Base-by-base conservation (phyloP, 2,329 filamentous ascomycete species). In the Arthroderma sp. region DNA sequence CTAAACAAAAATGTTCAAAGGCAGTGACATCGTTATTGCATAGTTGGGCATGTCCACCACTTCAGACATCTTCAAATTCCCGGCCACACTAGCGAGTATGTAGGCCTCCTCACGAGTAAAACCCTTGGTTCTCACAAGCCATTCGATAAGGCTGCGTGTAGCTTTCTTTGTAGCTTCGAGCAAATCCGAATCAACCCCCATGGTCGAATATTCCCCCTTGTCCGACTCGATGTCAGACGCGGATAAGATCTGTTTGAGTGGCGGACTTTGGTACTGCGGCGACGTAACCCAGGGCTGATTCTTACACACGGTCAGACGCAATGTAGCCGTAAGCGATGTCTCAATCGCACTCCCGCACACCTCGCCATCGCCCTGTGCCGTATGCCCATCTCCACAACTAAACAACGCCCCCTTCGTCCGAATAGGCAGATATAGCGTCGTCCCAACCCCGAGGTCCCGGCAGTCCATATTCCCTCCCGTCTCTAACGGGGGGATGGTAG, bases 261-360 rank as follows among this genome's bases (percentile, higher is more conserved):
- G 60, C 15, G 44, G 53, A 1, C 66, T 72, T 44, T 66, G 51
- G 51, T 68, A 72, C 54, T 74, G 71, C 34, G 72, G 72, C 11
- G 66, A 64, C 29, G 61, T 61, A 29, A 73, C 59, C 64, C 66
- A 72, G 8, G 59, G 53, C 50, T 64, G 69, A 41, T 62, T 60
- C 54, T 71, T 72, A 45, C 68, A 61, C 5, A 74, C 58, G 3
- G 65, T 69, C 32, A 76, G 62, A n/a, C 66, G 63, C 31, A 75
- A 51, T 0, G 64, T 66, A 0, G 71, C 72, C 46, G 59, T 65
- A 58, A 73, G 69, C 1, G 70, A 64, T 28, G 71, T 74, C 60
- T 75, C 73, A 50, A 75, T 72, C 5, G 73, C 73, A n/a, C 70
- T 73, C 4, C 73, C 71, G 50, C 71, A 74, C 22, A 75, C 68